A percentile compares a stretch with the other conserved stretches of the same genome.
Evolutionary conservation across 2,329 filamentous ascomycete genomes (phyloP).

Genomic region (Truncatella angustata): DNA sequence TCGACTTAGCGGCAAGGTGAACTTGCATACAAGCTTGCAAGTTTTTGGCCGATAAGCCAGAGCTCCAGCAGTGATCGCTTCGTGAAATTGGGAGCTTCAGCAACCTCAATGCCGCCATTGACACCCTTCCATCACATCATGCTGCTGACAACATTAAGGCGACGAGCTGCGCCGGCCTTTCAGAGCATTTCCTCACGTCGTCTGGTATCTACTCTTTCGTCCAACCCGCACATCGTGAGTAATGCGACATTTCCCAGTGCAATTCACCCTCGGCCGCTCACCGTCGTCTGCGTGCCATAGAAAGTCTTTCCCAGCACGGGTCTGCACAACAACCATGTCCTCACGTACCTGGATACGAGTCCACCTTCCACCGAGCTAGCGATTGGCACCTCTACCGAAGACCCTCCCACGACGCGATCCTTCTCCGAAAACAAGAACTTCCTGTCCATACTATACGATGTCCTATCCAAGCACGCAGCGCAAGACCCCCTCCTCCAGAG

Average conservation of each 20-base stretch:
- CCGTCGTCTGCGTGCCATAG: slow-evolving; percentile 35
- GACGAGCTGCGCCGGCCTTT: slow-evolving; percentile 23
- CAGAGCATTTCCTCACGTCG: slow-evolving; percentile 24
- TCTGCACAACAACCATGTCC: slow-evolving; percentile 46
- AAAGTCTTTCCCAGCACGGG: slow-evolving; percentile 55
- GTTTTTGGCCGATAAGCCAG: slow-evolving; percentile 2
- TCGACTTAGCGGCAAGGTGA: no score
- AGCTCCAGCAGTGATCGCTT: not conserved
- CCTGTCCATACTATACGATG: slow-evolving; percentile 55
- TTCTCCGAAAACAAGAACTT: slow-evolving; percentile 61
- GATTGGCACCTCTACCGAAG: slow-evolving; percentile 55
- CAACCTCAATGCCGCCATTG: not conserved
- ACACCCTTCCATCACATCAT: slow-evolving; percentile 22
- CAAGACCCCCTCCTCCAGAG: slow-evolving; percentile 53
- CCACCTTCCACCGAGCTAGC: slow-evolving; percentile 54
- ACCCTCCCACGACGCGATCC: slow-evolving; percentile 61
- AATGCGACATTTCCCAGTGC: slow-evolving; percentile 8
- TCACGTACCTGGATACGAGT: slow-evolving; percentile 57
- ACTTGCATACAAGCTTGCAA: no score
- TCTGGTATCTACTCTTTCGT: slow-evolving; percentile 43
- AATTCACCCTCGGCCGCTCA: no score
- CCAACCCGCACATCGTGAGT: slow-evolving; percentile 55
- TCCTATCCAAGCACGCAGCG: slow-evolving; percentile 53
- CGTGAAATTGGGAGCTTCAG: not conserved
- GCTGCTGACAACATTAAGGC: slow-evolving; percentile 28